phyloP scores from a whole-genome alignment of 257 asterid species.

The Solanum lignicaule region DNA sequence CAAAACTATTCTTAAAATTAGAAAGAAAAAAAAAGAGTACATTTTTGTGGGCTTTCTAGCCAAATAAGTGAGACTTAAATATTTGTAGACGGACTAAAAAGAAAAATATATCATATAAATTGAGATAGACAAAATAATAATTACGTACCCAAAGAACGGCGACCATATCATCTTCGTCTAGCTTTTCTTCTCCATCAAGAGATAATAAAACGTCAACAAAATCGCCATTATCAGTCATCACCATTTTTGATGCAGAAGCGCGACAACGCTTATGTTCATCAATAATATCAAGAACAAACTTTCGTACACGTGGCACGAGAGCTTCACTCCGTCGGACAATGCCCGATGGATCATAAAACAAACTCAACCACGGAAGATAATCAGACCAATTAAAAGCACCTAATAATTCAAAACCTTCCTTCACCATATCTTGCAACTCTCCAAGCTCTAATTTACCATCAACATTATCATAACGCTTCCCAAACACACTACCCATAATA shows the following conservation, averaged over 20 bases:
- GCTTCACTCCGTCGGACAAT: slow-evolving; percentile 26
- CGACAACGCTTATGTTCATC: slow-evolving; percentile 10
- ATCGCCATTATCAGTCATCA: slow-evolving; percentile 17
- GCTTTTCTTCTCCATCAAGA: slow-evolving; percentile 64
- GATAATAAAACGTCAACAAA: slow-evolving; percentile 62
- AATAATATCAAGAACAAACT: slow-evolving; percentile 23
- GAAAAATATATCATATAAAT: no score
- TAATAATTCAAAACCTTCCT: slow-evolving; percentile 48
- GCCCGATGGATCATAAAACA: slow-evolving; percentile 31
- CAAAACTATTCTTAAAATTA: no score
- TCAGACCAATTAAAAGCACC: slow-evolving; percentile 56
- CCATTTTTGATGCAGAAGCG: not conserved
- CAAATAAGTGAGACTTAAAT: no score
- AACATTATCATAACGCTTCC: slow-evolving; percentile 19
- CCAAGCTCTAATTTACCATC: slow-evolving; percentile 5
- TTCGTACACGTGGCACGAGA: slow-evolving; percentile 28
- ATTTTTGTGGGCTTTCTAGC: no score
- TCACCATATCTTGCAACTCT: slow-evolving; percentile 35
- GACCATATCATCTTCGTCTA: slow-evolving; percentile 62
- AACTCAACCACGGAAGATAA: slow-evolving; percentile 42
- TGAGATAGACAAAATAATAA: not conserved
- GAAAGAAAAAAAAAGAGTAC: no score
- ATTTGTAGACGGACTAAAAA: no score
- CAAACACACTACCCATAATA: slow-evolving; percentile 40
- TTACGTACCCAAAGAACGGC: slow-evolving; percentile 66